A percentile compares a stretch with the other conserved stretches of the same genome.
Evolutionary conservation across 2,329 filamentous ascomycete species (phyloP).

Genomic region (Blastomyces silverae): DNA sequence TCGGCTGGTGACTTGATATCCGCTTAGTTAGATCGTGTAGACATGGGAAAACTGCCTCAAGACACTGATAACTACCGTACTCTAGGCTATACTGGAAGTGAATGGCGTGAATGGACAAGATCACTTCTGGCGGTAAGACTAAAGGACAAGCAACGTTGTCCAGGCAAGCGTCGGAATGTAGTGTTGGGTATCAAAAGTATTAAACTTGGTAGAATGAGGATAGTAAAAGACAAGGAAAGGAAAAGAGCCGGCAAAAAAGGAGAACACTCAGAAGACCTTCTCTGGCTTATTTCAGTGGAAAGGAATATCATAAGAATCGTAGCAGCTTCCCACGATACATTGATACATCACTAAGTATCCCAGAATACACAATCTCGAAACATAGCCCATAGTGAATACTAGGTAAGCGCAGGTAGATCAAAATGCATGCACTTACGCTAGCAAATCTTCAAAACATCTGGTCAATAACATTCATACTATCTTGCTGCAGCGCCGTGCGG

Average conservation of each 20-base stretch:
- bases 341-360: not conserved
- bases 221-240: not conserved
- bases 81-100: not conserved
- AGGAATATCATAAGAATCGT: not conserved
- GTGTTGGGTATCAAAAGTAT: not conserved
- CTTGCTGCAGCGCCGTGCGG: constrained; percentile 6
- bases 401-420: not conserved
- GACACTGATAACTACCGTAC: not conserved
- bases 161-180: not conserved
- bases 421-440: not conserved
- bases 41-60: not conserved
- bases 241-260: not conserved
- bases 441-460: constrained; percentile 8
- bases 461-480: constrained; percentile 9
- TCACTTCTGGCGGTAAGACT: not conserved
- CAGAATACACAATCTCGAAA: not conserved
- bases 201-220: not conserved
- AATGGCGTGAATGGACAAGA: not conserved
- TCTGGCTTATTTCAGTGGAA: not conserved
- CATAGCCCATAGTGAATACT: not conserved
- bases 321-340: not conserved
- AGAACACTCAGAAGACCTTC: not conserved
- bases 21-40: not conserved
- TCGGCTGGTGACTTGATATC: not conserved
- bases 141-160: not conserved